Base-by-base conservation (phyloP, 2,329 filamentous ascomycete genomes). In the Delphinella strobiligena region DNA sequence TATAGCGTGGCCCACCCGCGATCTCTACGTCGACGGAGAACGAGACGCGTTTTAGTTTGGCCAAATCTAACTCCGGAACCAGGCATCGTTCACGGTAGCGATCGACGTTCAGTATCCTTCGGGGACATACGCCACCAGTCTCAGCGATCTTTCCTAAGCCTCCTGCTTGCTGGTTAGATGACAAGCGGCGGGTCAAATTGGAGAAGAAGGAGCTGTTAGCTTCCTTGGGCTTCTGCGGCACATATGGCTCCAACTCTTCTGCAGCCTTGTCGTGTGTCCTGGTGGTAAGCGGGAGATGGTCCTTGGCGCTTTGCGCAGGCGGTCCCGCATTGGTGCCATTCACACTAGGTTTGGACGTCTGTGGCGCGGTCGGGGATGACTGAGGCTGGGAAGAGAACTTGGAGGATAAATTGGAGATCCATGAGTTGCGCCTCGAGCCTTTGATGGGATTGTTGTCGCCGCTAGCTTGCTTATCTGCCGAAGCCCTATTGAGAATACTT, bases 1-100 rank as follows among this genome's bases (percentile, higher is more conserved):
- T 63, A 50, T 93, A 91, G 50, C 76, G 79, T 17, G 88, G 85
- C 54, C 85, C 78, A 1, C 87, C 85, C 3, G 89, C 89, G 54
- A 98, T 93, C 59, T 98, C 91, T 4, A 98, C 88, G 54, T 98
- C 91, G 2, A 98, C 91, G 51, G 85, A 94, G 54, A 98, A 98
- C 0, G 89, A 83, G 0, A 98, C 91, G 38, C 87, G 77, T 39
- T 86, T 75, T 44, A 98, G 61, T 57, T 91, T 94, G 36, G 76
- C 75, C 52, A 80, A 76, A 48, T 87, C 79, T 34, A 98, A 67
- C 49, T 93, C 88, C 4, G 75, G 67, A 19, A 96, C 76, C 17
- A 75, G 71, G 57, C 86, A 93, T 47, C 91, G 70, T 54, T 89
- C 79, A 31, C 91, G 75, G 49, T 80, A 72, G 7, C 67, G 76